Conservation (phyloP, 805 yeast species). For the Kluyveromyces lactis region DNA sequence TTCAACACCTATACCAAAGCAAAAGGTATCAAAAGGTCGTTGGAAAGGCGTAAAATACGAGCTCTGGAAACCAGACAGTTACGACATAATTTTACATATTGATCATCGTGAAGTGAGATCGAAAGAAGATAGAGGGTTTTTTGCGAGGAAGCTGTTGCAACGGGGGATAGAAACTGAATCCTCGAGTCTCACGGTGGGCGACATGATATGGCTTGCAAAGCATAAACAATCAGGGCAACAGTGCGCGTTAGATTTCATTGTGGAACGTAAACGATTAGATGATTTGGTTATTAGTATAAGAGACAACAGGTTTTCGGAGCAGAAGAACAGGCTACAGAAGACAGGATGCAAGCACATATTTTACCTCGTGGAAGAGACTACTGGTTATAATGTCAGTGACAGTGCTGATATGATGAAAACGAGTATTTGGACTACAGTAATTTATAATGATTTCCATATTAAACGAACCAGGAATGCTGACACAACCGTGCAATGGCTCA, state of each 20-base stretch:
- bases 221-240: conserved; percentile 48
- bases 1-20: conserved; percentile 4
- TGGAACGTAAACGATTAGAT: conserved; percentile 84
- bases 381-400: conserved; percentile 31
- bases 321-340: conserved; percentile 64
- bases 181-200: conserved; percentile 70
- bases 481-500: conserved; percentile 47
- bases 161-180: conserved; percentile 45
- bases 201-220: conserved; percentile 80
- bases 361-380: conserved; percentile 74
- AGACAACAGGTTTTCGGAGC: conserved; percentile 88
- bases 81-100: conserved; percentile 50
- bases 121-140: conserved; percentile 58
- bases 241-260: conserved; percentile 70
- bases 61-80: conserved; percentile 56
- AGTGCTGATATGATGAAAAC: conserved; percentile 68
- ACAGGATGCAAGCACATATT: conserved; percentile 60
- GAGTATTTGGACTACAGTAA: conserved; percentile 60
- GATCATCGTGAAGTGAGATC: conserved; percentile 83
- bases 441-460: conserved; percentile 57
- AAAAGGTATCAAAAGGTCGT: conserved; percentile 13
- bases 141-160: conserved; percentile 43
- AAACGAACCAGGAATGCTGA: conserved; percentile 64
- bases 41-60: conserved; percentile 23
- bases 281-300: conserved; percentile 75